phyloP scores from a whole-genome alignment of 345 rosid genomes.

The Sisymbrium irio region DNA sequence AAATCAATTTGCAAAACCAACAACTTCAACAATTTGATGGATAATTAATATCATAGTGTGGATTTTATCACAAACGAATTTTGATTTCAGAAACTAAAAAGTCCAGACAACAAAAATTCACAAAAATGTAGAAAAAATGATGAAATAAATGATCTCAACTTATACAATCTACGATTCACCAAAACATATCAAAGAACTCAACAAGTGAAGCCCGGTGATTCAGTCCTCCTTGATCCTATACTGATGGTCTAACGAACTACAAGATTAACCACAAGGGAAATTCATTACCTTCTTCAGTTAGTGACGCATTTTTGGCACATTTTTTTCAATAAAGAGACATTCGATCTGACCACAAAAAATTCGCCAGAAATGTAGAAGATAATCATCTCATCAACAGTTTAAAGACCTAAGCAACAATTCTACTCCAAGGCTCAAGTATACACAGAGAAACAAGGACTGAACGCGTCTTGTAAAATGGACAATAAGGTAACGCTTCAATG shows the following conservation, averaged over 20 bases:
- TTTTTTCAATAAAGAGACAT: background rate
- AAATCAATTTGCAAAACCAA: background rate
- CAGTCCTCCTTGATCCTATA: too few relatives aligned
- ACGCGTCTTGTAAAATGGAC: background rate
- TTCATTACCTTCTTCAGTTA: background rate
- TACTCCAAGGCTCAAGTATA: background rate
- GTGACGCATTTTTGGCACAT: too few relatives aligned
- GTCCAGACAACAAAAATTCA: background rate
- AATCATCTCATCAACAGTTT: too few relatives aligned
- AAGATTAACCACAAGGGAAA: background rate
- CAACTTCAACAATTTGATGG: background rate
- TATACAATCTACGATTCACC: too few relatives aligned
- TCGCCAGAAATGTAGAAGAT: background rate
- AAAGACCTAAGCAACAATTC: background rate
- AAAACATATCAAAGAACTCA: too few relatives aligned
- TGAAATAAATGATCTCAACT: background rate
- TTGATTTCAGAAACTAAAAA: too few relatives aligned
- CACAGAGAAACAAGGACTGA: background rate
- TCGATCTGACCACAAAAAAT: background rate
- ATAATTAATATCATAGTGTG: background rate
- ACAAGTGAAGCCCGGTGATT: background rate
- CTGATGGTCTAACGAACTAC: background rate
- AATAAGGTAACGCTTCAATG: background rate
- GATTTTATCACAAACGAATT: too few relatives aligned
- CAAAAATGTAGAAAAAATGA: background rate